A percentile compares a stretch with the other conserved stretches of the same genome.
These are phyloP conservation scores for Clonostachys rosea DNA, from an alignment of 2,329 filamentous ascomycete genomes.

Conservation along the genomic window DNA sequence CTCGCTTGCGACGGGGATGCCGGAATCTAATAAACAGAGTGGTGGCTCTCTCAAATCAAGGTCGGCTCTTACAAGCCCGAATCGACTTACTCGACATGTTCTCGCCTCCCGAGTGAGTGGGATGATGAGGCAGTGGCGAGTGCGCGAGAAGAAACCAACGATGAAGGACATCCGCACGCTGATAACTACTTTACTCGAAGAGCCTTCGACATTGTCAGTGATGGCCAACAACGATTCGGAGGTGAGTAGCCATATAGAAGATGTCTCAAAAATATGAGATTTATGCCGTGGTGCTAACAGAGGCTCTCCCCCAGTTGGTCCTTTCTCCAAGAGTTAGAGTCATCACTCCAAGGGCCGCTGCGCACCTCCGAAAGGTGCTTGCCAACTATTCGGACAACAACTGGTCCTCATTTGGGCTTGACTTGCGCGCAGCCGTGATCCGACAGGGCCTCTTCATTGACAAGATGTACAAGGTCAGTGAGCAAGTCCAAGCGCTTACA, in stretches of 20 bases:
- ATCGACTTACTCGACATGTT: neutral
- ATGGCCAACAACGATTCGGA: neutral
- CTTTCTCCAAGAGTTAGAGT: too few relatives aligned
- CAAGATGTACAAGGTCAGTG: constrained; percentile 25
- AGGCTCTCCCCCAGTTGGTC: too few relatives aligned
- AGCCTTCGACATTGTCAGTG: neutral
- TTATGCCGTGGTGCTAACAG: too few relatives aligned
- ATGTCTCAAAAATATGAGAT: too few relatives aligned
- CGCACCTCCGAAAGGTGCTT: neutral
- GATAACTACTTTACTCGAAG: neutral
- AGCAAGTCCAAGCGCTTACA: neutral
- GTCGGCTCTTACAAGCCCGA: neutral
- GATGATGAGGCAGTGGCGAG: neutral
- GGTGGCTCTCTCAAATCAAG: neutral
- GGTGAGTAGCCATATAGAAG: too few relatives aligned
- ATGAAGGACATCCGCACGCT: neutral
- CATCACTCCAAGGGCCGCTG: too few relatives aligned
- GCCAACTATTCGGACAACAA: neutral
- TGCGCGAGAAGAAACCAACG: neutral
- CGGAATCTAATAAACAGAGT: neutral
- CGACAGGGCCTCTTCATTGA: constrained; percentile 31
- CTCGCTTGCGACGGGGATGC: neutral
- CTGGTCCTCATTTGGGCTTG: neutral
- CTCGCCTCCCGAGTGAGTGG: neutral
- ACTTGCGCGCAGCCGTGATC: neutral